Evolutionary conservation across 2,329 filamentous ascomycete genomes (phyloP), one percentile per base, ranked within the genome.

Genomic region (Fusarium setosum): DNA sequence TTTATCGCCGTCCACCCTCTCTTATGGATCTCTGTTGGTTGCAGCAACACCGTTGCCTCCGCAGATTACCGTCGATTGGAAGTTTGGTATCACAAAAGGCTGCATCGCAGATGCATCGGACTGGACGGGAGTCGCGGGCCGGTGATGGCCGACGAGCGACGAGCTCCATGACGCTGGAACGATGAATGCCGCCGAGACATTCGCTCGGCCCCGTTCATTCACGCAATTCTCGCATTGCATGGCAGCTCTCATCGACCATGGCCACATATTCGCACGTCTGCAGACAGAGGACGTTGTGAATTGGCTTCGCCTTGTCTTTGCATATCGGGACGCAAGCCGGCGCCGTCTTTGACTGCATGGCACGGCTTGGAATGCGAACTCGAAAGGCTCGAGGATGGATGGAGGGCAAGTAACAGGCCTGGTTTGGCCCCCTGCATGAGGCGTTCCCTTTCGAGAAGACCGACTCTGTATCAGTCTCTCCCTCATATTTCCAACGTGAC

Each of bases 221-320:
- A 62, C 54, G 58, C 34, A 59, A 59, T 44, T 56, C 31, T 55
- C 32, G 58, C 50, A 55, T 47, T 54, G 51, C 62, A 50, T 59
- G 18, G 31, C 41, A 59, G 47, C 44, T 52, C 38, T 44, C 52
- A 44, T 59, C 40, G 32, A 42, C 38, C 29, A 58, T 51, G 11
- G 13, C 17, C 37, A 31, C n/a, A 44, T 18, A 13, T 21, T 18
- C 35, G n/a, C 13, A 54, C 9, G 31, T 40, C 26, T 47, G 31
- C 41, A 38, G 15, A n/a, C 41, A 38, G 11, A 26, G 38, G 37
- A 18, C 37, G 48, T 31, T 41, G 23, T 4, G 13, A 29, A 6
- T 52, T 32, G 23, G 23, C 35, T 40, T 20, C 17, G 17, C 17
- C 35, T 31, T 23, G 24, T 17, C 29, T 47, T 32, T 32, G 44